A percentile compares a stretch with the other conserved stretches of the same genome.
Conservation (phyloP, 768 basidiomycete species). For the Melanogaster broomeanus region DNA sequence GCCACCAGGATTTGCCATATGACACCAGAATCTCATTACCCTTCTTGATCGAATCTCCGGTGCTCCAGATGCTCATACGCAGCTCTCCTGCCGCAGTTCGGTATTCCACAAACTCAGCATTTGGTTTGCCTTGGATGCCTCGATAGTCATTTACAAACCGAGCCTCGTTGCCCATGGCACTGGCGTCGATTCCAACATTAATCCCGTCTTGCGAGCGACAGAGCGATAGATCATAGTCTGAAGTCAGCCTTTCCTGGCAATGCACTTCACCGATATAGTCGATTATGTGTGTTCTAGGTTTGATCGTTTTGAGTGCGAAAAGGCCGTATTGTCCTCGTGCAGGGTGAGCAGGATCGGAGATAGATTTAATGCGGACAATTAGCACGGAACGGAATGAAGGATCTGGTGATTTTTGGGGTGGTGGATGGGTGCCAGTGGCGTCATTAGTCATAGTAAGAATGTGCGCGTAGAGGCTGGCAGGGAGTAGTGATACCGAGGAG, state of each 20-base stretch:
- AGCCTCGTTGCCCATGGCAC: conserved; percentile 77
- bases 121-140: conserved; percentile 67
- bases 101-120: conserved; percentile 67
- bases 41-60: conserved; percentile 59
- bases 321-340: conserved; percentile 78
- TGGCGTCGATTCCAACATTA: conserved; percentile 80
- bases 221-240: conserved; percentile 91
- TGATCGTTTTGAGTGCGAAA: conserved; percentile 75
- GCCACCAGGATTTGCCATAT: conserved; percentile 90
- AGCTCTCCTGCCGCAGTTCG: conserved; percentile 58
- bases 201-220: conserved; percentile 55
- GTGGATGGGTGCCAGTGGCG: conserved; percentile 7
- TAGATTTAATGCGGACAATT: conserved; percentile 61
- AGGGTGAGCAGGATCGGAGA: conserved; percentile 64
- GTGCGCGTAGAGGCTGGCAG: conserved; percentile 45
- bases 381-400: conserved; percentile 30
- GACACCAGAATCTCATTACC: conserved; percentile 86
- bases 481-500: conserved; percentile 57
- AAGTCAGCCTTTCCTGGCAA: conserved; percentile 65
- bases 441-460: conserved; percentile 35
- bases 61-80: conserved; percentile 77
- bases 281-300: conserved; percentile 63
- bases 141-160: conserved; percentile 92
- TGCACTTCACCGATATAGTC: conserved; percentile 89
- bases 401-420: conserved; percentile 5